phyloP scores from a whole-genome alignment of 2,329 filamentous ascomycete species.

The Fusarium virguliforme region DNA sequence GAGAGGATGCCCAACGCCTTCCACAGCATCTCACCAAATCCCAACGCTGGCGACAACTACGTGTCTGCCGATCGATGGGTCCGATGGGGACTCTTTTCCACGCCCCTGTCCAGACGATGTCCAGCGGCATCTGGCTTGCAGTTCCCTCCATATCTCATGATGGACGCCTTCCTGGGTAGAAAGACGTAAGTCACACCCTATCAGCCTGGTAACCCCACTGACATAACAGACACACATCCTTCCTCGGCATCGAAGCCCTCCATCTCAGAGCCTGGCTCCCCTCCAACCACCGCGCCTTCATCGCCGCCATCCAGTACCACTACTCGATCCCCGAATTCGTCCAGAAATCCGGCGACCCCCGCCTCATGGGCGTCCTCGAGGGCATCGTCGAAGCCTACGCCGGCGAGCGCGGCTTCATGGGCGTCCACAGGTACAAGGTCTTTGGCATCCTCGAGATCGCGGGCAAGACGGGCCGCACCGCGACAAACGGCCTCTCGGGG shows the following conservation, averaged over 20 bases:
- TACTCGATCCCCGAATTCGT: slow-evolving; percentile 70
- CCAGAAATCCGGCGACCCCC: slow-evolving; percentile 64
- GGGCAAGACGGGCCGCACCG: slow-evolving; percentile 68
- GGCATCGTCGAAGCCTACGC: slow-evolving; percentile 71
- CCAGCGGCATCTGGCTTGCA: slow-evolving; percentile 68
- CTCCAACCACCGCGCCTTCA: slow-evolving; percentile 69
- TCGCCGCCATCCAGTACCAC: slow-evolving; percentile 69
- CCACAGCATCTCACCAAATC: slow-evolving; percentile 69
- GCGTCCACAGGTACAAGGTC: slow-evolving; percentile 71
- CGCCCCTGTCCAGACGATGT: slow-evolving; percentile 66
- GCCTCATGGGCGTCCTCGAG: slow-evolving; percentile 68
- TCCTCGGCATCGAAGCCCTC: slow-evolving; percentile 67
- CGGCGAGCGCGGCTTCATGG: slow-evolving; percentile 71
- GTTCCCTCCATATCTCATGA: slow-evolving; percentile 68
- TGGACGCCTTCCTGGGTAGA: slow-evolving; percentile 70
- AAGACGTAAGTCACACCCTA: slow-evolving; percentile 52
- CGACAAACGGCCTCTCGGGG: slow-evolving; percentile 67
- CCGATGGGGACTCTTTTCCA: slow-evolving; percentile 67
- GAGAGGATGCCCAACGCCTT: slow-evolving; percentile 70
- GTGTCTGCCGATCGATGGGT: slow-evolving; percentile 66
- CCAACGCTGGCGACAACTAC: slow-evolving; percentile 67
- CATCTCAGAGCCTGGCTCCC: slow-evolving; percentile 70
- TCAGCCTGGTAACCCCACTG: fast-evolving
- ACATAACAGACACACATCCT: slow-evolving; percentile 54
- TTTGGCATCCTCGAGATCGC: slow-evolving; percentile 70